Evolutionary conservation across 2,329 filamentous ascomycete species (phyloP), one percentile per base, ranked within the genome.

Genomic region (Chrysoporthe deuterocubensis): DNA sequence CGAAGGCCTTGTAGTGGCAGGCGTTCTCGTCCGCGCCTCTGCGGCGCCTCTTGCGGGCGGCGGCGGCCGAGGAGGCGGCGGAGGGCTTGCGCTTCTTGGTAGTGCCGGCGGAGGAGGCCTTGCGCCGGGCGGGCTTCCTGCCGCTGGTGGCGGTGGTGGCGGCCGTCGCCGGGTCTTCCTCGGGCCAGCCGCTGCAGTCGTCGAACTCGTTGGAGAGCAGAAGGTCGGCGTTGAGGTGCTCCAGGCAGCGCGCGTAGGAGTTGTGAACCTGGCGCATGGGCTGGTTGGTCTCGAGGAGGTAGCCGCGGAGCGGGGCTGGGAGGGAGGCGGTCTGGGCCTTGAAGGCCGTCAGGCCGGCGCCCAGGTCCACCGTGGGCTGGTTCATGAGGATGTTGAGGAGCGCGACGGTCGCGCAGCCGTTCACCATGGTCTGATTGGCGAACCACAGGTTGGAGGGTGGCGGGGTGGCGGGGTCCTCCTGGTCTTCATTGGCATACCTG

Each of bases 381-480:
- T 98, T 98, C 87, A 97, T 96, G 75, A 97, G 82, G 69, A 97
- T 97, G 74, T 98, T 98, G 73, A 97, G 85, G 72, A 98, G 83
- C 3, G 96, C 94, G 58, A 97, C 88, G n/a, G 93, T 96, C 26
- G 93, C 96, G 79, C 96, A 99, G 37, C 93, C 91, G 78, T 97
- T 97, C 66, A 87, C 85, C 0, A 89, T 90, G 0, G 92, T 93
- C 90, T 95, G 95, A 74, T 97, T 97, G 40, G 94, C 94, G 77
- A 97, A 98, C 95, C 96, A 99, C 21, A 98, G 82, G 42, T 88
- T 81, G 3, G 87, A 81, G 57, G 80, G 82, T 70, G 85, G 82
- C 66, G 85, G 82, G 66, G 83, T 74, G 81, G 86, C 72, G 77
- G 88, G 84, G n/a, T 85, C 83, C 43, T 87, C 78, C 63, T 81